phyloP scores from a whole-genome alignment of 768 basidiomycete genomes.

The Tricholoma hemisulphureum region DNA sequence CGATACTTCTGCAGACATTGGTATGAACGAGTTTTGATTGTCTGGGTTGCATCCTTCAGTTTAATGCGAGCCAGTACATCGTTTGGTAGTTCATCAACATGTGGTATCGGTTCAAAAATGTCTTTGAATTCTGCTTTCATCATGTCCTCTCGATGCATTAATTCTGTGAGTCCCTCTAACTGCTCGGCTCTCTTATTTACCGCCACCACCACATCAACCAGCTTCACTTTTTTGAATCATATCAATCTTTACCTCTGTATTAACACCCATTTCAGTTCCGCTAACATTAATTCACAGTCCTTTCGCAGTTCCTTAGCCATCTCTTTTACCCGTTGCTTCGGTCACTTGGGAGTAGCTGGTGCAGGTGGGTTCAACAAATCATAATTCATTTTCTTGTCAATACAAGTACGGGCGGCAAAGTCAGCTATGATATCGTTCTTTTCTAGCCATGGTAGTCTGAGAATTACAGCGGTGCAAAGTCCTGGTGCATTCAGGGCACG shows the following conservation, averaged over 20 bases:
- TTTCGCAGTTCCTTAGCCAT: background rate
- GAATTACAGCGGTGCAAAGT: background rate
- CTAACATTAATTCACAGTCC: background rate
- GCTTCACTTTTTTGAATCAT: background rate
- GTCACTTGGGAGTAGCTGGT: background rate
- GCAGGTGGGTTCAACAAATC: background rate
- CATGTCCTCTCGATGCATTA: background rate
- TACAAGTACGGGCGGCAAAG: slow-evolving; percentile 11
- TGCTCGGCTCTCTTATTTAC: background rate
- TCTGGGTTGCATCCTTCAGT: background rate
- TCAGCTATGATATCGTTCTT: slow-evolving; percentile 41
- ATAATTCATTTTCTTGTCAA: slow-evolving; percentile 10
- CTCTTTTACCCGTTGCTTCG: background rate
- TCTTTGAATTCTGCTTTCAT: slow-evolving; percentile 15
- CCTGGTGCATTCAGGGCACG: background rate
- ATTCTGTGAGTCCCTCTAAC: background rate
- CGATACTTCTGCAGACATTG: background rate
- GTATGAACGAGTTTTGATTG: background rate
- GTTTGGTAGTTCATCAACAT: background rate
- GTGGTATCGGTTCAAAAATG: slow-evolving; percentile 24
- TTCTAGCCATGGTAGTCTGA: slow-evolving; percentile 27
- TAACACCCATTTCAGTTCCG: background rate
- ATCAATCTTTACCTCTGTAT: background rate
- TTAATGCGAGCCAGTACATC: background rate
- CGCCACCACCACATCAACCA: background rate